Evolutionary conservation across 2,329 filamentous ascomycete genomes (phyloP).

Genomic region (Ceratocystis colombiana): DNA sequence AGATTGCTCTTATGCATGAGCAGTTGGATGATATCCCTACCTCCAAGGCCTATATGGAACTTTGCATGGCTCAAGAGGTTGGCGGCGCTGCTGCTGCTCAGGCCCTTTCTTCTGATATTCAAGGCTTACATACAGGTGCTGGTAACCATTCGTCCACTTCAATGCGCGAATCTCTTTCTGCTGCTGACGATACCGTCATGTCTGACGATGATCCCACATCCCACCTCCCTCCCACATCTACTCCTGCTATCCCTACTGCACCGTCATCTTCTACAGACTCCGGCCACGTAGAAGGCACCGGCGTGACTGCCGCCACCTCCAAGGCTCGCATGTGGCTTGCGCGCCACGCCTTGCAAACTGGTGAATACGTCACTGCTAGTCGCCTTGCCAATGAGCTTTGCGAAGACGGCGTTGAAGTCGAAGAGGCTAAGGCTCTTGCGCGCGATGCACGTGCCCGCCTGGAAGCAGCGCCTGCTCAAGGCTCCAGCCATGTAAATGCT

Average conservation of each 20-base stretch:
- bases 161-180: slow-evolving; percentile 13
- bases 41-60: slow-evolving; percentile 88
- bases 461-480: slow-evolving; percentile 35
- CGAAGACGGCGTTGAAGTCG: slow-evolving; percentile 90
- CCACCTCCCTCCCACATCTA: slow-evolving; percentile 2
- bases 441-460: slow-evolving; percentile 72
- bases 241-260: not conserved
- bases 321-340: slow-evolving; percentile 93
- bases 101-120: slow-evolving; percentile 36
- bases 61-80: slow-evolving; percentile 85
- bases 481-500: not conserved
- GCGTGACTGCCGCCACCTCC: slow-evolving; percentile 82
- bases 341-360: slow-evolving; percentile 62
- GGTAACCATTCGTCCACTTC: not conserved
- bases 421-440: slow-evolving; percentile 89
- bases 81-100: slow-evolving; percentile 46
- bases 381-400: slow-evolving; percentile 82
- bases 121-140: slow-evolving; percentile 39
- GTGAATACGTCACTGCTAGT: slow-evolving; percentile 66
- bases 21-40: slow-evolving; percentile 65
- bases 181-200: slow-evolving; percentile 22
- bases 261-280: slow-evolving; percentile 26
- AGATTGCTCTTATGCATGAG: slow-evolving; percentile 86
- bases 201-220: slow-evolving; percentile 29
- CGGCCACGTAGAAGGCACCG: slow-evolving; percentile 49